phyloP scores from a whole-genome alignment of 768 basidiomycete genomes.

The Podaxis sp. region DNA sequence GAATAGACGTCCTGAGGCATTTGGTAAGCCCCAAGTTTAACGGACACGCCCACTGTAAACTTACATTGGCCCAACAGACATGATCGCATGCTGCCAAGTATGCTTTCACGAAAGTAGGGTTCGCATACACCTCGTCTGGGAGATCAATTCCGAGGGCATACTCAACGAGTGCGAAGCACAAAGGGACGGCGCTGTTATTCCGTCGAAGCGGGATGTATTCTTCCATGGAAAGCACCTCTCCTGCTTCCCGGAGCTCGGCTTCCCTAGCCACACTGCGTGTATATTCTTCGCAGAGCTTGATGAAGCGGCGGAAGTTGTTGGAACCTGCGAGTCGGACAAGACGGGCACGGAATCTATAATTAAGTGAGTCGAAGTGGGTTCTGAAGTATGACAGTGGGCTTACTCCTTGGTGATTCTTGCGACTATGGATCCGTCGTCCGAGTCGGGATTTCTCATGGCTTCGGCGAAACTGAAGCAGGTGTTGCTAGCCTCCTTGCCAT shows the following conservation, averaged over 20 bases:
- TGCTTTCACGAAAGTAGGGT: slow-evolving; percentile 48
- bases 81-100: slow-evolving; percentile 60
- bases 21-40: slow-evolving; percentile 5
- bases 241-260: slow-evolving; percentile 55
- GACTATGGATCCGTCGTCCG: slow-evolving; percentile 53
- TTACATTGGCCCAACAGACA: slow-evolving; percentile 68
- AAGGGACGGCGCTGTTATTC: slow-evolving; percentile 63
- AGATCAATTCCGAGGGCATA: slow-evolving; percentile 60
- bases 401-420: slow-evolving; percentile 61
- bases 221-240: slow-evolving; percentile 48
- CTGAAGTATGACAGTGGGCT: slow-evolving; percentile 18
- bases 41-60: slow-evolving; percentile 15
- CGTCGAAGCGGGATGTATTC: slow-evolving; percentile 56
- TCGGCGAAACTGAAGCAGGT: slow-evolving; percentile 51
- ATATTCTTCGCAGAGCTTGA: slow-evolving; percentile 49
- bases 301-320: slow-evolving; percentile 44
- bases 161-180: slow-evolving; percentile 61
- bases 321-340: slow-evolving; percentile 41
- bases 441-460: slow-evolving; percentile 46
- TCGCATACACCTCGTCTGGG: slow-evolving; percentile 55
- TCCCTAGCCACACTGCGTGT: slow-evolving; percentile 55
- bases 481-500: slow-evolving; percentile 45
- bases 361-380: neutral
- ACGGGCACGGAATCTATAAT: slow-evolving; percentile 47
- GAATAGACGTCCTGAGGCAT: slow-evolving; percentile 58